These are phyloP conservation scores for Penicillium palitans DNA, from an alignment of 2,329 filamentous ascomycete genomes.

Conservation along the genomic window DNA sequence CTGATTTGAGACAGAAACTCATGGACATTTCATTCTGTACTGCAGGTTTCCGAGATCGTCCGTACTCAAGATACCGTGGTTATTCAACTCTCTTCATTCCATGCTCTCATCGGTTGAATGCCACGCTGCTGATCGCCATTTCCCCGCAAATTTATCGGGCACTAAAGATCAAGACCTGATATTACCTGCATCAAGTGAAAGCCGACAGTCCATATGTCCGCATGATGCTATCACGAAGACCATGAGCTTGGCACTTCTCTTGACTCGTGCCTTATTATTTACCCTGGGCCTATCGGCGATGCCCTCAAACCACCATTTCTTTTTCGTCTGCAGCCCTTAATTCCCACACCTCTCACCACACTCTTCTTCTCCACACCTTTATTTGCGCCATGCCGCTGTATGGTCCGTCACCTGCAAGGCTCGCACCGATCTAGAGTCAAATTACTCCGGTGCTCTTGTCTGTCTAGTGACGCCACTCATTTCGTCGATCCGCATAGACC, in stretches of 20 bases:
- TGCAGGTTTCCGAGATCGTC: slow-evolving; percentile 18
- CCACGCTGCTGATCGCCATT: slow-evolving; percentile 20
- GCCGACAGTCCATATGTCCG: slow-evolving; percentile 12
- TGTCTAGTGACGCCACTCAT: slow-evolving; percentile 9
- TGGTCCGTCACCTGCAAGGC: slow-evolving; percentile 22
- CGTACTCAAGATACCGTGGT: not conserved
- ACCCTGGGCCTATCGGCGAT: slow-evolving; percentile 1
- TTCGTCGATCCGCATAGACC: slow-evolving; percentile 23
- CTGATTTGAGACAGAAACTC: slow-evolving; percentile 17
- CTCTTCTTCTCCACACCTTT: slow-evolving; percentile 22
- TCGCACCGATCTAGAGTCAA: not conserved
- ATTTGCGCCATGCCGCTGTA: slow-evolving; percentile 24
- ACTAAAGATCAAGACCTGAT: slow-evolving; percentile 4
- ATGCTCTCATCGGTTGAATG: not conserved
- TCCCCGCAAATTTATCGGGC: slow-evolving; percentile 16
- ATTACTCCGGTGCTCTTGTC: slow-evolving; percentile 1
- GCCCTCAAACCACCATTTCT: not conserved
- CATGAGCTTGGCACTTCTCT: slow-evolving; percentile 12
- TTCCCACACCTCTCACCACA: not conserved
- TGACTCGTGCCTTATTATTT: not conserved
- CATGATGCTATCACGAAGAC: slow-evolving; percentile 25
- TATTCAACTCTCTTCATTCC: not conserved
- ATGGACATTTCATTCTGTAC: slow-evolving; percentile 8
- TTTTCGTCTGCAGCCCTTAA: slow-evolving; percentile 1
- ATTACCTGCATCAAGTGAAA: slow-evolving; percentile 3